Evolutionary conservation across 441 rosid genomes (phyloP).

Genomic region (Kokia cookei): DNA sequence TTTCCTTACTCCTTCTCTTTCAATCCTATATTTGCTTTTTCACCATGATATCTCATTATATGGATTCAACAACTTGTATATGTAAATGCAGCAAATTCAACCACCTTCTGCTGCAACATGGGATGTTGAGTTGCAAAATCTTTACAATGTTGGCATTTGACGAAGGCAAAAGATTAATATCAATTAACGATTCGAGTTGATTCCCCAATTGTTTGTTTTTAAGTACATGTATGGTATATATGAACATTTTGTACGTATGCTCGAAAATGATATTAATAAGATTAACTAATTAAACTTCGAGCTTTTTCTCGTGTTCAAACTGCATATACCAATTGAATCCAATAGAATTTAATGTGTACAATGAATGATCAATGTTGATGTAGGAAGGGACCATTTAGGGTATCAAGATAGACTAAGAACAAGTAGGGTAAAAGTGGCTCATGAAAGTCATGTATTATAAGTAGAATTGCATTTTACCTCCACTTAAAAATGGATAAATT

Average conservation of each 20-base stretch:
- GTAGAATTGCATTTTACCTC: too few relatives aligned
- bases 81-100: conserved; percentile 44
- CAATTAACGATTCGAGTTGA: conserved; percentile 9
- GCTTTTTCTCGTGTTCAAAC: not conserved
- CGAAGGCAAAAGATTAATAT: conserved; percentile 16
- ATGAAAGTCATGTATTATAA: too few relatives aligned
- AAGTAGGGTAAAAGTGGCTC: conserved; percentile 12
- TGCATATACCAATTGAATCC: not conserved
- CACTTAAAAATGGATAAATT: too few relatives aligned
- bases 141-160: conserved; percentile 53
- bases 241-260: conserved; percentile 26
- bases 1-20: not conserved
- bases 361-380: conserved; percentile 16
- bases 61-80: not conserved
- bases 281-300: conserved; percentile 13
- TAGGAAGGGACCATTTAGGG: conserved; percentile 23
- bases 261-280: conserved; percentile 31
- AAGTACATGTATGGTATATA: conserved; percentile 24
- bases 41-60: not conserved
- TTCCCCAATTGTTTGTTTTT: not conserved
- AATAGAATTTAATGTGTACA: not conserved
- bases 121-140: conserved; percentile 65
- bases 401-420: not conserved
- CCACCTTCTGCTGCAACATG: conserved; percentile 34
- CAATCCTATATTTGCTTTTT: not conserved